These are phyloP conservation scores for Didymella pomorum DNA, from an alignment of 2,329 filamentous ascomycete species.

Conservation along the genomic window DNA sequence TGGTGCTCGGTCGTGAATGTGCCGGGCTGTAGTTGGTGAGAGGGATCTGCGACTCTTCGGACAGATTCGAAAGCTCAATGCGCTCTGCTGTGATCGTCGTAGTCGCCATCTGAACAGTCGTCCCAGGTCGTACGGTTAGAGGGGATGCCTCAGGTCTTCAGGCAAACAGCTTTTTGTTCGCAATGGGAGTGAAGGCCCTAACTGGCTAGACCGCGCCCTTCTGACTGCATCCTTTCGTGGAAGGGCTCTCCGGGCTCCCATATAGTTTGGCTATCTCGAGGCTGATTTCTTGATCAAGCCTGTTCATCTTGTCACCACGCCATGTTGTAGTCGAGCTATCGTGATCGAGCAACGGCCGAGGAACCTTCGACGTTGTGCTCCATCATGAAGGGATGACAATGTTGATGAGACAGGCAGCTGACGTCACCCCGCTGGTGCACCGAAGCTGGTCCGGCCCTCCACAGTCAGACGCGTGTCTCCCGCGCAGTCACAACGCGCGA, in stretches of 20 bases:
- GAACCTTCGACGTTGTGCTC: not conserved
- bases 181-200: not conserved
- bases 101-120: slow-evolving; percentile 14
- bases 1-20: not conserved
- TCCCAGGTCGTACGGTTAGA: not conserved
- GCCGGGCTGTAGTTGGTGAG: slow-evolving; percentile 1
- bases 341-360: not conserved
- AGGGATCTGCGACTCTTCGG: slow-evolving; percentile 7
- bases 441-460: not conserved
- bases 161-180: not conserved
- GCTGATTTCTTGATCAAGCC: not conserved
- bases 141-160: not conserved
- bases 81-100: slow-evolving; percentile 22
- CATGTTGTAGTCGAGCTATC: not conserved
- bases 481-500: not conserved
- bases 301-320: not conserved
- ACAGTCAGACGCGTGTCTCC: not conserved
- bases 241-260: slow-evolving; percentile 3
- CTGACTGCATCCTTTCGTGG: not conserved
- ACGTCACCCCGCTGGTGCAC: slow-evolving; percentile 4
- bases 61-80: slow-evolving; percentile 23
- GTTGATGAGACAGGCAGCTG: not conserved
- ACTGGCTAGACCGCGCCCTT: slow-evolving; percentile 16
- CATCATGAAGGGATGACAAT: not conserved
- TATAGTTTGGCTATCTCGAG: not conserved